These are phyloP conservation scores for Ogataea corticis DNA, from an alignment of 805 yeast genomes.

Conservation along the genomic window DNA sequence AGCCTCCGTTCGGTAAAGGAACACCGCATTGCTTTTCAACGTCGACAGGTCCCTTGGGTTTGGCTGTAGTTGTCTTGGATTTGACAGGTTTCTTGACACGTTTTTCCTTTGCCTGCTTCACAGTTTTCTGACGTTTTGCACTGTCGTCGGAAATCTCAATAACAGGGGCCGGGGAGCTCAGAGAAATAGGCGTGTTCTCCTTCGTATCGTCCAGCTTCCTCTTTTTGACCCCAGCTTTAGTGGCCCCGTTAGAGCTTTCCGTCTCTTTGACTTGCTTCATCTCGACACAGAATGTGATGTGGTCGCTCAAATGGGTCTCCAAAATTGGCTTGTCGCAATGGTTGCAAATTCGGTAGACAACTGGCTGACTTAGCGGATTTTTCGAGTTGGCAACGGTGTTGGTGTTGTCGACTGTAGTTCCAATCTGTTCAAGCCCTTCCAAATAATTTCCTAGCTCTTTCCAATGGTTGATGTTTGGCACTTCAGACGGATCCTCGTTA, in stretches of 20 bases:
- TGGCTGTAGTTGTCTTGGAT: slow-evolving; percentile 44
- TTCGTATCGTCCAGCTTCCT: slow-evolving; percentile 27
- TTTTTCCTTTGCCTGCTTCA: slow-evolving; percentile 31
- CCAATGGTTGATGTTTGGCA: slow-evolving; percentile 34
- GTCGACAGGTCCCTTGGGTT: slow-evolving; percentile 81
- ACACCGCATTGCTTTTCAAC: slow-evolving; percentile 97
- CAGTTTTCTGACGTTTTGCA: slow-evolving; percentile 12
- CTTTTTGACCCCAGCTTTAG: slow-evolving; percentile 26
- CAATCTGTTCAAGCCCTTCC: slow-evolving; percentile 29
- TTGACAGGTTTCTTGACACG: slow-evolving; percentile 35
- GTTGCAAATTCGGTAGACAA: slow-evolving; percentile 49
- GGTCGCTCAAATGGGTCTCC: slow-evolving; percentile 37
- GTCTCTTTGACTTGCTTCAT: slow-evolving; percentile 28
- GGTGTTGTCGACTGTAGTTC: slow-evolving; percentile 7
- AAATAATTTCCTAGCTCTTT: slow-evolving; percentile 37
- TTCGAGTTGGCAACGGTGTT: slow-evolving; percentile 13
- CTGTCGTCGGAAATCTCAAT: background rate
- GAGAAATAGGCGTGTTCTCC: slow-evolving; percentile 30
- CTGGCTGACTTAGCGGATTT: slow-evolving; percentile 40
- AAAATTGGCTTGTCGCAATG: slow-evolving; percentile 48
- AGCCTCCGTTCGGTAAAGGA: slow-evolving; percentile 88
- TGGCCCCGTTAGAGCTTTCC: slow-evolving; percentile 6
- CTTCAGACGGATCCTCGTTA: slow-evolving; percentile 9
- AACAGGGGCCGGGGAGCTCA: slow-evolving; percentile 18
- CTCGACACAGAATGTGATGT: slow-evolving; percentile 40